phyloP scores from a whole-genome alignment of 768 basidiomycete genomes.

The Galerina sulciceps region DNA sequence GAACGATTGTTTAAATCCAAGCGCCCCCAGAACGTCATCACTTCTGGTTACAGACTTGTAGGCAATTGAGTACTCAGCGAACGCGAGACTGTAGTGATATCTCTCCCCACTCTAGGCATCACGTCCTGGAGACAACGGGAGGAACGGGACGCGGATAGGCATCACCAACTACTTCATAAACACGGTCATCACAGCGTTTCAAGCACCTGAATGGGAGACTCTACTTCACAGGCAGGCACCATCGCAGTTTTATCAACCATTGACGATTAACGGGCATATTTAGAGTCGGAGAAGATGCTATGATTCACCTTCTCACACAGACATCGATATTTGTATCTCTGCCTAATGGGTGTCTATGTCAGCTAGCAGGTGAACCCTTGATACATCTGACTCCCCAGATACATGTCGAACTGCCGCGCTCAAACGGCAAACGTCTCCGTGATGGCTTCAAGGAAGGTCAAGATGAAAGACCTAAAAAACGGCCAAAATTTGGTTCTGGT shows the following conservation, averaged over 20 bases:
- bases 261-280: background rate
- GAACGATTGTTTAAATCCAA: constrained; percentile 51
- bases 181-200: constrained; percentile 71
- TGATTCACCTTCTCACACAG: constrained; percentile 78
- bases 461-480: constrained; percentile 30
- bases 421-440: constrained; percentile 13
- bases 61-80: constrained; percentile 17
- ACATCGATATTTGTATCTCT: constrained; percentile 77
- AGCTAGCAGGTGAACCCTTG: constrained; percentile 78
- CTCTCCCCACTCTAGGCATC: constrained; percentile 25
- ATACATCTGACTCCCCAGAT: constrained; percentile 35
- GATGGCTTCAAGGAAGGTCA: constrained; percentile 1
- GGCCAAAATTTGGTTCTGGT: constrained; percentile 26
- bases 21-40: constrained; percentile 61
- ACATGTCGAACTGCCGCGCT: constrained; percentile 5
- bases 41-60: constrained; percentile 67
- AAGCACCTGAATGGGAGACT: constrained; percentile 66
- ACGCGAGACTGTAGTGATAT: background rate
- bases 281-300: constrained; percentile 78
- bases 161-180: constrained; percentile 71
- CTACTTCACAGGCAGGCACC: constrained; percentile 60
- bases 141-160: constrained; percentile 42
- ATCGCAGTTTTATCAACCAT: background rate
- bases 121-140: constrained; percentile 40
- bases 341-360: constrained; percentile 84